These are phyloP conservation scores for Balansia obtecta DNA, from an alignment of 2,329 filamentous ascomycete genomes.

Conservation along the genomic window DNA sequence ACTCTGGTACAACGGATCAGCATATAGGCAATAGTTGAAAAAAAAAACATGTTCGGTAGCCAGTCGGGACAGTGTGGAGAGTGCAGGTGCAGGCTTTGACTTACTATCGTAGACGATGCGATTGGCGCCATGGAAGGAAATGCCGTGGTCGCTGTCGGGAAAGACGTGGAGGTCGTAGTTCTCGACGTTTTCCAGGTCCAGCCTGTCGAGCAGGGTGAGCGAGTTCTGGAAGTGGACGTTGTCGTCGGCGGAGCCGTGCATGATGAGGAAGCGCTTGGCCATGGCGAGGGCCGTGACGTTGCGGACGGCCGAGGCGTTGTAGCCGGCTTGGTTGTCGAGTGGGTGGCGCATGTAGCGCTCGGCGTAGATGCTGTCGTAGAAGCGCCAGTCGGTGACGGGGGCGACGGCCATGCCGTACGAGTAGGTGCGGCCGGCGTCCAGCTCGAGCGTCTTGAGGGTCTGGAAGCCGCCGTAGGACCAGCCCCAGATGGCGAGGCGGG, in stretches of 20 bases:
- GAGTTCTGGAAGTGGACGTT: conserved; percentile 98
- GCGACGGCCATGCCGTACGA: conserved; percentile 97
- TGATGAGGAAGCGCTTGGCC: conserved; percentile 81
- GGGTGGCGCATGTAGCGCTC: conserved; percentile 97
- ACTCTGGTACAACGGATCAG: conserved; percentile 35
- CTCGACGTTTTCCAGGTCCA: conserved; percentile 69
- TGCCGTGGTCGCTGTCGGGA: conserved; percentile 89
- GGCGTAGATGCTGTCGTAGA: conserved; percentile 89
- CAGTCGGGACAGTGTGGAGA: too few relatives aligned
- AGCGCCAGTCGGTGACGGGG: conserved; percentile 96
- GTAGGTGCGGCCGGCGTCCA: conserved; percentile 80
- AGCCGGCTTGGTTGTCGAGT: conserved; percentile 66
- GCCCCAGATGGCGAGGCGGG: conserved; percentile 87
- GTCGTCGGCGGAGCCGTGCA: conserved; percentile 94
- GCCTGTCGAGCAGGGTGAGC: conserved; percentile 70
- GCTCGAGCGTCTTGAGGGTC: conserved; percentile 87
- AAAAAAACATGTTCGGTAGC: too few relatives aligned
- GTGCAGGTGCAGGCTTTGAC: too few relatives aligned
- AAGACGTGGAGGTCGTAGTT: conserved; percentile 98
- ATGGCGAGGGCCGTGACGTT: conserved; percentile 61
- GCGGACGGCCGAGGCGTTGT: conserved; percentile 59
- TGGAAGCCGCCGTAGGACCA: conserved; percentile 97
- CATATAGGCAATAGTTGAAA: too few relatives aligned
- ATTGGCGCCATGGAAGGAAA: conserved; percentile 90
- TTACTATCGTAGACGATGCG: conserved; percentile 84